These are phyloP conservation scores for Wickerhamiella kurtzmanii DNA, from an alignment of 805 yeast species.

Conservation along the genomic window DNA sequence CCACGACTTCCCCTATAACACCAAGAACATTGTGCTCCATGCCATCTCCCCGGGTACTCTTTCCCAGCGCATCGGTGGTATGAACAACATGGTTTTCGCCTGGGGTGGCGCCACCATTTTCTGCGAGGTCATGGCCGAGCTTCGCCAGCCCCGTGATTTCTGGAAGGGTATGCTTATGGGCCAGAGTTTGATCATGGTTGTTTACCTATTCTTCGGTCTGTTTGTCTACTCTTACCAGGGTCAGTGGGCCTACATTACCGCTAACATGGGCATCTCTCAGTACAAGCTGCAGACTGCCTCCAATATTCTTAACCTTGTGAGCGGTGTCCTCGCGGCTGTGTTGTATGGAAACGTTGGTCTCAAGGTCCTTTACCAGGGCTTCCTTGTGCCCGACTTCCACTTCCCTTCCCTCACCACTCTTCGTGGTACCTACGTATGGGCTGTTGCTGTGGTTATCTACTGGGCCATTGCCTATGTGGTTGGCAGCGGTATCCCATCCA, in stretches of 20 bases:
- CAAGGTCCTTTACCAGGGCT: constrained; percentile 33
- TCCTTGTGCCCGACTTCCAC: constrained; percentile 25
- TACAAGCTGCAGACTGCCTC: constrained; percentile 26
- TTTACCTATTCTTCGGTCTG: constrained; percentile 32
- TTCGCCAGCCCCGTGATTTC: constrained; percentile 36
- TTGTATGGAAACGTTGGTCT: constrained; percentile 36
- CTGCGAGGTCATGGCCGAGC: constrained; percentile 36
- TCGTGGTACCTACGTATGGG: constrained; percentile 29
- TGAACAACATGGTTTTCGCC: constrained; percentile 35
- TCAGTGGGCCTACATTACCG: constrained; percentile 27
- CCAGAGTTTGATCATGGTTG: constrained; percentile 29
- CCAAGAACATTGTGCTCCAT: background rate
- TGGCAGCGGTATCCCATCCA: constrained; percentile 35
- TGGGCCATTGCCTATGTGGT: constrained; percentile 34
- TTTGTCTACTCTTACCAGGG: constrained; percentile 35
- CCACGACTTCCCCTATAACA: background rate
- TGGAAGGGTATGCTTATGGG: constrained; percentile 36
- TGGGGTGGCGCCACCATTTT: constrained; percentile 41
- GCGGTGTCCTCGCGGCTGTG: constrained; percentile 33
- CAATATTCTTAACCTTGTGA: constrained; percentile 28
- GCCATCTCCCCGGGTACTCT: constrained; percentile 5
- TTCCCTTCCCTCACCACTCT: constrained; percentile 26
- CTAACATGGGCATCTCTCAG: constrained; percentile 31
- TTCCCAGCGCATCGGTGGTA: constrained; percentile 11
- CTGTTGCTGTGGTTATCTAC: constrained; percentile 27